Base-by-base conservation (phyloP, 352 stramenopile genomes). In the Phytopythium cucurbitacearum region DNA sequence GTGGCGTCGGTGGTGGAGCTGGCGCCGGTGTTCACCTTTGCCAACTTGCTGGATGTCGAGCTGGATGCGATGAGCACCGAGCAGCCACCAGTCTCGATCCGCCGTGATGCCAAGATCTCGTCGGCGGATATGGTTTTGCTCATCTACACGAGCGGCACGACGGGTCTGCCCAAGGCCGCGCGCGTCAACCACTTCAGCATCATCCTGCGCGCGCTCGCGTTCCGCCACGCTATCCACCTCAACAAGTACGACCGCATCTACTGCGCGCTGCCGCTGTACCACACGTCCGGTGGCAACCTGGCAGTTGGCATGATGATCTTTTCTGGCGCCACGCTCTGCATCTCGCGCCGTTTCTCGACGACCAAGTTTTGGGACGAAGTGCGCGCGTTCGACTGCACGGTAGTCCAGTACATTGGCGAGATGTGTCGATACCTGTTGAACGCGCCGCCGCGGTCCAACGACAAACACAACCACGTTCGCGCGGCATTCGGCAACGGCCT, bases 351-450 rank as follows among this genome's bases (percentile, higher is more conserved):
- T 12, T 92, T 95, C 65, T 94, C 82, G 12, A 81, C 73, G 12
- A 71, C 64, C 13, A 71, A 73, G 35, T 95, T 91, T 47, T 94
- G 83, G 80, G 57, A 77, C 21, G 85, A 96, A 75, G 80, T 89
- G 15, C 64, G 74, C 13, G 50, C 57, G 13, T 80, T 85, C 40
- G 64, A 91, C 44, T 75, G 60, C 50, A 96, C 88, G 1, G 64
- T 96, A 28, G 63, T 94, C 13, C 89, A 97, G 59, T 97, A 97
- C 59, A 97, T 97, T 61, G 89, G 88, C 16, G 88, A 97, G 42
- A 90, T 97, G 67, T 95, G 82, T 59, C 69, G 87, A 3, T 97
- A 96, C 65, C 62, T 97, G 16, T 59, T 92, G 44, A 80, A 81
- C 48, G 67, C 77, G 13, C 67, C 81, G 4, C 51, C 67, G 0